Evolutionary conservation across 495 filamentous ascomycete genomes (phyloP).

Genomic region (Schizothecium vesticola): DNA sequence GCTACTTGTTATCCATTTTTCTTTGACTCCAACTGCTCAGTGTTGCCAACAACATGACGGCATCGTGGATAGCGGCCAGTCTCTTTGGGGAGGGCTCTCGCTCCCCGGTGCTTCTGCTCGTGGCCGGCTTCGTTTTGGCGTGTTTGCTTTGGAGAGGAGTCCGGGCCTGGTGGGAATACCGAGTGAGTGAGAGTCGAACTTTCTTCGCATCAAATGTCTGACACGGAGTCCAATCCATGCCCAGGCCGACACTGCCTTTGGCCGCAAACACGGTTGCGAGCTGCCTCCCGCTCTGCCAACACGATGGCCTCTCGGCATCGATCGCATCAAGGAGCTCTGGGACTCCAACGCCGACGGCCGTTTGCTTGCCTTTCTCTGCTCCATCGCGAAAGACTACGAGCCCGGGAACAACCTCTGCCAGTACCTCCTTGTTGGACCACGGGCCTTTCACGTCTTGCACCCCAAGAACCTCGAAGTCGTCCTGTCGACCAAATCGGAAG

Average conservation of each 20-base stretch:
- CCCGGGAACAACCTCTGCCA: conserved; percentile 29
- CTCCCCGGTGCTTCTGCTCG: neutral
- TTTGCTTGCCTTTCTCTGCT: conserved; percentile 33
- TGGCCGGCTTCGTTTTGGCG: neutral
- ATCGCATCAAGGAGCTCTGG: conserved; percentile 35
- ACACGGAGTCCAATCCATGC: neutral
- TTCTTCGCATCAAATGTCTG: too few relatives aligned
- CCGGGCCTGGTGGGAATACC: neutral
- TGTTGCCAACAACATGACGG: neutral
- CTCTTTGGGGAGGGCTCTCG: too few relatives aligned
- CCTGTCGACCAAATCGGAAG: conserved; percentile 35
- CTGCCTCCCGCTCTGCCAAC: conserved; percentile 29
- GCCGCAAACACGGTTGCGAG: conserved; percentile 24
- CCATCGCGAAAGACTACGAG: conserved; percentile 31
- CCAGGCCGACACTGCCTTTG: neutral
- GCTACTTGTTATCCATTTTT: too few relatives aligned
- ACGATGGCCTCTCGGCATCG: conserved; percentile 38
- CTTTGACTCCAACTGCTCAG: neutral
- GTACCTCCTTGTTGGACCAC: conserved; percentile 29
- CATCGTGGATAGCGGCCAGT: too few relatives aligned
- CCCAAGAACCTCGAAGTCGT: conserved; percentile 35
- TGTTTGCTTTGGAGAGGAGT: neutral
- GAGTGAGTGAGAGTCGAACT: neutral
- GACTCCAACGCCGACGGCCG: conserved; percentile 29
- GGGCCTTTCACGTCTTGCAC: conserved; percentile 30